phyloP scores from a whole-genome alignment of 2,329 filamentous ascomycete species.

The Penicillium corylophilum region DNA sequence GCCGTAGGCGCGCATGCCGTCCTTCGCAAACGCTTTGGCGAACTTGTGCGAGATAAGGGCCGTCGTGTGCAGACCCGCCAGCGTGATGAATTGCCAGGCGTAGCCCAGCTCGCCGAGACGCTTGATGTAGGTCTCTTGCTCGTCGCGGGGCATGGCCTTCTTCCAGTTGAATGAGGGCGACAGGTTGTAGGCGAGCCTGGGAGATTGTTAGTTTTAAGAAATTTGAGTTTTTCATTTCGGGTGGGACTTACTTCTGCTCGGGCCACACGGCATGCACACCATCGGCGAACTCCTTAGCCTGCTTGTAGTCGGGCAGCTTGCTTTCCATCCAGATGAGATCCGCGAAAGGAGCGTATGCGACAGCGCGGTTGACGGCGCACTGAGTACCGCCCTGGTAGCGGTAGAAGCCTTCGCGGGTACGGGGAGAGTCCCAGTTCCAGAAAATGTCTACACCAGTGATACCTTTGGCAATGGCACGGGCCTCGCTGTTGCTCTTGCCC shows the following conservation, averaged over 20 bases:
- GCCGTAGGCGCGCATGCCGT: slow-evolving; percentile 94
- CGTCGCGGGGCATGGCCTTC: slow-evolving; percentile 82
- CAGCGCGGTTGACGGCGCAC: slow-evolving; percentile 84
- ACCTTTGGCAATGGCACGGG: slow-evolving; percentile 72
- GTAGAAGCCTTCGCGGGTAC: slow-evolving; percentile 95
- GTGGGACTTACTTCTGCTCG: slow-evolving; percentile 79
- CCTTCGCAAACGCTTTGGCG: slow-evolving; percentile 72
- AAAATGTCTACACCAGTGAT: slow-evolving; percentile 77
- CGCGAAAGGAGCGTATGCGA: slow-evolving; percentile 89
- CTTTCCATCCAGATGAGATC: slow-evolving; percentile 99
- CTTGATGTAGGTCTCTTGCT: slow-evolving; percentile 96
- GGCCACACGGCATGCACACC: slow-evolving; percentile 94
- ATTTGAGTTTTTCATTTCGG: neutral
- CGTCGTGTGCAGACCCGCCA: slow-evolving; percentile 92
- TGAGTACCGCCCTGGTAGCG: slow-evolving; percentile 86
- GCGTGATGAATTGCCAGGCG: slow-evolving; percentile 99
- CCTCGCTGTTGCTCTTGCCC: slow-evolving; percentile 83
- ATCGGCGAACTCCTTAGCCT: slow-evolving; percentile 89
- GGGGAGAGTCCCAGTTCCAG: slow-evolving; percentile 94
- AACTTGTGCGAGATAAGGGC: slow-evolving; percentile 91
- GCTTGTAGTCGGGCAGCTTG: slow-evolving; percentile 86
- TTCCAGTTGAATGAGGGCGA: slow-evolving; percentile 99
- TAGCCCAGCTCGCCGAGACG: slow-evolving; percentile 85
- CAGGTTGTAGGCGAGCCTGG: slow-evolving; percentile 91
- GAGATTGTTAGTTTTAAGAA: slow-evolving; percentile 16